Conservation (phyloP, 208 protist species). For the Naegleria gruberi region DNA sequence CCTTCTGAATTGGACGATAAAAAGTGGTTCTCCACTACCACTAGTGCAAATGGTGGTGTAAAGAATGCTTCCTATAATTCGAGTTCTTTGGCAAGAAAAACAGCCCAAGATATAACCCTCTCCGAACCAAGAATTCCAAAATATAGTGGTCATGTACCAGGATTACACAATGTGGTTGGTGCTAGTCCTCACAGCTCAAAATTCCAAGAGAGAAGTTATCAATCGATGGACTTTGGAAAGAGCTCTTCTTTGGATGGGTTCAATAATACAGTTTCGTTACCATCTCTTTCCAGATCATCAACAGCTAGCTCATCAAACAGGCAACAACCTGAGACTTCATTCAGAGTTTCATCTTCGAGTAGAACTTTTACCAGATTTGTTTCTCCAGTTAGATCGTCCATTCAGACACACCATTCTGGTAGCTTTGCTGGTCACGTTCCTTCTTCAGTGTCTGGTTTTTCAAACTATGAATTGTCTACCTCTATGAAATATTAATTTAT, state of each 20-base stretch:
- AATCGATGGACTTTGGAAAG: neutral
- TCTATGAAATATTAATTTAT: no score
- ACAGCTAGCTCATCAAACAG: neutral
- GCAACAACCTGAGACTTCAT: neutral
- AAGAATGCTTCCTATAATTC: neutral
- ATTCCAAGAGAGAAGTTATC: neutral
- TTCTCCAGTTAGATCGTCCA: neutral
- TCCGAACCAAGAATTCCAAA: neutral
- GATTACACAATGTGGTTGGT: neutral
- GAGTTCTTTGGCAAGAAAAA: neutral
- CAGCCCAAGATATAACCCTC: neutral
- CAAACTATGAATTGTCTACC: no score
- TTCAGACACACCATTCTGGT: neutral
- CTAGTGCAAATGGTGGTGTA: no score
- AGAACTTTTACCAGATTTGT: neutral
- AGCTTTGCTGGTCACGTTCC: neutral
- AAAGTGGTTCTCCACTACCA: neutral
- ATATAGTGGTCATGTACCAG: neutral
- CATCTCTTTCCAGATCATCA: neutral
- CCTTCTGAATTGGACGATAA: neutral
- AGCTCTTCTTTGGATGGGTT: neutral
- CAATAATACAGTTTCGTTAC: neutral
- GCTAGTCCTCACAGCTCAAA: neutral
- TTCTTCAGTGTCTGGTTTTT: neutral
- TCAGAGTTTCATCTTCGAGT: neutral